Conservation (phyloP, 1,139 yeast species). For the Magnusiomyces suaveolens region DNA sequence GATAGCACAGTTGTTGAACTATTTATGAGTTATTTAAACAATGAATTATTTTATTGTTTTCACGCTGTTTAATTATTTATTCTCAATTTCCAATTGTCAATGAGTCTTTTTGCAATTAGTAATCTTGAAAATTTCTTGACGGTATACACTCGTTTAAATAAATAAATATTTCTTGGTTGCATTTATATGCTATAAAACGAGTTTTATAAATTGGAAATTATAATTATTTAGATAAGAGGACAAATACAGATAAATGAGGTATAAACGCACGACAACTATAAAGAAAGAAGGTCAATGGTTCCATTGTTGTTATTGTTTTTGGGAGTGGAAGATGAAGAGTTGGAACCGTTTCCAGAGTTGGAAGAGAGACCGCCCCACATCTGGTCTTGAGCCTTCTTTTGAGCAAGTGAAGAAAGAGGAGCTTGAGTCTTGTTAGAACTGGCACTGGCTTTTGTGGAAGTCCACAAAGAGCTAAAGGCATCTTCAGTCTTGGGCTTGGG, state of each 20-base stretch:
- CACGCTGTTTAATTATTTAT: too few species aligned
- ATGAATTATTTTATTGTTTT: neutral
- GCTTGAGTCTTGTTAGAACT: conserved; percentile 22
- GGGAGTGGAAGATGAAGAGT: neutral
- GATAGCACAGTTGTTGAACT: neutral
- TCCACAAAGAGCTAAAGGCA: conserved; percentile 76
- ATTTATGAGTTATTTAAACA: neutral
- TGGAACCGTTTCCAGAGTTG: conserved; percentile 11
- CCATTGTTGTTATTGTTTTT: neutral
- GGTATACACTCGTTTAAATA: too few species aligned
- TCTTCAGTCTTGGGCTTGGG: conserved; percentile 41
- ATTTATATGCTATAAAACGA: too few species aligned
- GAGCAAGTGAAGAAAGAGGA: conserved; percentile 26
- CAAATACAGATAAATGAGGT: too few species aligned
- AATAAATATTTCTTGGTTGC: too few species aligned
- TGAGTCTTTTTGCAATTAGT: too few species aligned
- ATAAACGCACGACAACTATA: too few species aligned
- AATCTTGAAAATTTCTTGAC: too few species aligned
- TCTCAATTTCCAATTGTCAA: too few species aligned
- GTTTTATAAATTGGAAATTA: too few species aligned
- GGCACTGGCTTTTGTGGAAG: conserved; percentile 48
- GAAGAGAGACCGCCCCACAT: conserved; percentile 28
- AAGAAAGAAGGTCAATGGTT: neutral
- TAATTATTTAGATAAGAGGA: too few species aligned
- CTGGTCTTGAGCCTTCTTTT: conserved; percentile 25